Base-by-base conservation (phyloP, 768 basidiomycete species). In the Naganishia onofrii region DNA sequence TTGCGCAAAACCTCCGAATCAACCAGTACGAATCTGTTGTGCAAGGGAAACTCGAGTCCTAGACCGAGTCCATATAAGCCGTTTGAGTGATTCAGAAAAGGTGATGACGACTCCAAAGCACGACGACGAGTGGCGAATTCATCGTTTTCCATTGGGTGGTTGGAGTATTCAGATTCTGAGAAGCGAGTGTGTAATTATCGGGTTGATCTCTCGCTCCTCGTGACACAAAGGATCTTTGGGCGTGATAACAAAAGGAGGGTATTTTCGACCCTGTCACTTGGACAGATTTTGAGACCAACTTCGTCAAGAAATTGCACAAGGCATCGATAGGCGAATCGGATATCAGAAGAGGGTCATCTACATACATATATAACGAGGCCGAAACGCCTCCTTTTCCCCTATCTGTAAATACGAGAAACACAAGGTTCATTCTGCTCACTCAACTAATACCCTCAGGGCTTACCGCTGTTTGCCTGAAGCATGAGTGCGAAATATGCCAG, bases 11-110 rank as follows among this genome's bases (percentile, higher is more conserved):
- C 56, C 19, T 32, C 5, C 36, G 56, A 31, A 15, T 31, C 29
- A 31, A 28, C 19, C 28, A 28, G 31, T 31, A 28, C 21, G 56
- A 57, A 21, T 38, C 56, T 32, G 26, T 19, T 57, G 1, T 28
- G 56, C 3, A 28, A 32, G 26, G 56, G 56, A 19, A 57, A 31
- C 19, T 57, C 56, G 56, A 57, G n/a, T 32, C 56, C 56, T 38
- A 57, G 48, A 51, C 48, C 48, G 23, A 51, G 48, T 51, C 48
- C 48, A 26, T n/a, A 51, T 26, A 51, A 51, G 23, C 23, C 23
- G 23, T 51, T 51, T 51, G 48, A 7, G n/a, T 51, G 19, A n/a
- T 51, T 51, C n/a, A 51, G 7, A 12, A n/a, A 26, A n/a, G 48
- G 23, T n/a, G 48, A 51, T n/a, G 48, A 51, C 1, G 48, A 23